Evolutionary conservation across 75 land plant genomes (phyloP).

Genomic region (Ceratopteris richardii): DNA sequence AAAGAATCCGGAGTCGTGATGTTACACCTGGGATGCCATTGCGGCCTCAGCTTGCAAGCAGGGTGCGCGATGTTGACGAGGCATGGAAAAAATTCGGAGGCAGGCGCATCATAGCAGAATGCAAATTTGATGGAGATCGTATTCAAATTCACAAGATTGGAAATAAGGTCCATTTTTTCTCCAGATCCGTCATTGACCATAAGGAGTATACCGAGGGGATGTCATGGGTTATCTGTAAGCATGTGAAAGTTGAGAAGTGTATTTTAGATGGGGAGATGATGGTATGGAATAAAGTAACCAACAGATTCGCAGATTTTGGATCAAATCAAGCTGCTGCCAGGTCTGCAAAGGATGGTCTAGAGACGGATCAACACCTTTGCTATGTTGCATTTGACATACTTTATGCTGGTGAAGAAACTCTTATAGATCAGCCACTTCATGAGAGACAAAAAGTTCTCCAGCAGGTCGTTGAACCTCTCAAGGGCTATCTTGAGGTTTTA

Average conservation of each 20-base stretch:
- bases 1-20: slow-evolving; percentile 76
- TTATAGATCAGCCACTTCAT: slow-evolving; percentile 67
- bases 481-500: slow-evolving; percentile 69
- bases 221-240: slow-evolving; percentile 47
- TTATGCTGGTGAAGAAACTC: slow-evolving; percentile 82
- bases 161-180: slow-evolving; percentile 65
- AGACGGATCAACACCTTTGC: slow-evolving; percentile 68
- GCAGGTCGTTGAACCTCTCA: slow-evolving; percentile 60
- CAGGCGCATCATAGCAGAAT: slow-evolving; percentile 79
- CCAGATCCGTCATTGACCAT: slow-evolving; percentile 90
- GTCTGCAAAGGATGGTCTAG: slow-evolving; percentile 76
- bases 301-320: slow-evolving; percentile 89
- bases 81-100: slow-evolving; percentile 95
- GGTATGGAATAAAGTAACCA: slow-evolving; percentile 70
- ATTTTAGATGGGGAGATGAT: slow-evolving; percentile 98
- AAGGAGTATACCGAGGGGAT: slow-evolving; percentile 63
- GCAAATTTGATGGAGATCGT: slow-evolving; percentile 98
- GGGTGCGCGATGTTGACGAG: slow-evolving; percentile 57
- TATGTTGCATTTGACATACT: slow-evolving; percentile 90
- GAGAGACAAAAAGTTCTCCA: slow-evolving; percentile 73
- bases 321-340: slow-evolving; percentile 88
- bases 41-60: slow-evolving; percentile 77
- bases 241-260: slow-evolving; percentile 59
- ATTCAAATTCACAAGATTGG: slow-evolving; percentile 95
- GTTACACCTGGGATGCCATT: slow-evolving; percentile 91